Conservation (phyloP, 208 protist species). For the Jaenimonas drosophilae region DNA sequence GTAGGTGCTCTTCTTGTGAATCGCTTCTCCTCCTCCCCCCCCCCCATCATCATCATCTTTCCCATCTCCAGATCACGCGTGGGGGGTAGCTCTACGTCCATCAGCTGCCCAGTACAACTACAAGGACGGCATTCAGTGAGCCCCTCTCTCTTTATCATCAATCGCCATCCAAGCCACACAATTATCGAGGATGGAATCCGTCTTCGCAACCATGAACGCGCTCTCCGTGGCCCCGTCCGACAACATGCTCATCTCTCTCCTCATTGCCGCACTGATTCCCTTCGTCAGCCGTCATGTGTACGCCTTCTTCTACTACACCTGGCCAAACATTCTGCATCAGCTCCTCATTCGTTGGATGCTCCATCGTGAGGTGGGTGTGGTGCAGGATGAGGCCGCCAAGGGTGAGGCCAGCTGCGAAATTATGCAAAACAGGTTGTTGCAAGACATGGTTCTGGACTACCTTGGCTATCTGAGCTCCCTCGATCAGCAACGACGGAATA, state of each 20-base stretch:
- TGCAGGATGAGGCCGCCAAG: constrained; percentile 3
- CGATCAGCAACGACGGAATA: too few relatives aligned
- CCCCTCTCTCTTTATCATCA: too few relatives aligned
- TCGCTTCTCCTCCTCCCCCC: neutral
- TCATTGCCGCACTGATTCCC: constrained; percentile 29
- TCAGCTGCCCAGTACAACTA: too few relatives aligned
- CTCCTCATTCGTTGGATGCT: constrained; percentile 9
- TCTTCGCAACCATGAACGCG: too few relatives aligned
- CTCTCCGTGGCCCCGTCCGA: constrained; percentile 8
- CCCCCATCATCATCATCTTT: neutral
- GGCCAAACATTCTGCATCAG: constrained; percentile 17
- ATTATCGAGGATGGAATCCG: neutral
- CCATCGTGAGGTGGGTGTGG: constrained; percentile 15
- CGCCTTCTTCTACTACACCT: constrained; percentile 29
- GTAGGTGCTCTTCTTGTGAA: neutral
- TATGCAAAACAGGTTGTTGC: constrained; percentile 7
- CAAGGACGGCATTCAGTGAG: too few relatives aligned
- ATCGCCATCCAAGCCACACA: too few relatives aligned
- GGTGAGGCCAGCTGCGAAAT: neutral
- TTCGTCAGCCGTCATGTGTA: constrained; percentile 15
- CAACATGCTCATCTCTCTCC: constrained; percentile 12
- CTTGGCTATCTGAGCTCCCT: constrained; percentile 4
- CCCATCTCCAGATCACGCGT: too few relatives aligned
- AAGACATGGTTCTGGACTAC: constrained; percentile 15
- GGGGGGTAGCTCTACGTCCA: too few relatives aligned